A percentile compares a stretch with the other conserved stretches of the same genome.
These are phyloP conservation scores for Colletotrichum chrysophilum DNA, from an alignment of 2,329 filamentous ascomycete species.

Conservation along the genomic window DNA sequence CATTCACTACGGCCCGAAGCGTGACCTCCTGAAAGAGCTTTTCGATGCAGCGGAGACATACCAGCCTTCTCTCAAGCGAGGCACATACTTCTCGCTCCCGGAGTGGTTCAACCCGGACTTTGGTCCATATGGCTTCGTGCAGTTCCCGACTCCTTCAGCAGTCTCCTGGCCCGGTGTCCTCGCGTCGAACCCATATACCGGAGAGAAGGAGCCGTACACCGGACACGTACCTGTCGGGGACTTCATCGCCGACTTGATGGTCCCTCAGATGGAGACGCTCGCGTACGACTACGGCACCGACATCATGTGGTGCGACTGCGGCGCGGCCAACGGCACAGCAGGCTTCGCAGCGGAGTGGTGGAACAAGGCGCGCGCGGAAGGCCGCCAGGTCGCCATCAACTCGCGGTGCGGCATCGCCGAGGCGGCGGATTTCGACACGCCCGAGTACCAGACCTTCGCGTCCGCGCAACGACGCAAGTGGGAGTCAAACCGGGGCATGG, in stretches of 20 bases:
- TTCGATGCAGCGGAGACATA: conserved; percentile 34
- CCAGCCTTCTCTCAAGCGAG: conserved; percentile 30
- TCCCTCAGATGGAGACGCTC: conserved; percentile 51
- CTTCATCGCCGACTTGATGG: conserved; percentile 47
- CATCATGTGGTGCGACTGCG: conserved; percentile 56
- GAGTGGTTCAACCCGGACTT: conserved; percentile 56
- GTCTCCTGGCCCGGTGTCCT: conserved; percentile 33
- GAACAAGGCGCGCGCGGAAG: conserved; percentile 39
- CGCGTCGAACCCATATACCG: conserved; percentile 46
- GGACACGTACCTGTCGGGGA: conserved; percentile 42
- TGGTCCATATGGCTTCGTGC: conserved; percentile 46
- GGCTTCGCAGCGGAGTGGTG: conserved; percentile 47
- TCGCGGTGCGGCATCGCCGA: conserved; percentile 55
- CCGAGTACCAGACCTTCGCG: conserved; percentile 56
- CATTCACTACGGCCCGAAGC: conserved; percentile 40
- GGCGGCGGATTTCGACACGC: conserved; percentile 62
- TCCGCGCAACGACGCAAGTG: conserved; percentile 52
- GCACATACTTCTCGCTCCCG: conserved; percentile 53
- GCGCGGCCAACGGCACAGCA: conserved; percentile 46
- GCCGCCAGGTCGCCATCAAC: conserved; percentile 59
- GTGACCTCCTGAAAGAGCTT: conserved; percentile 38
- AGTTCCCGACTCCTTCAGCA: conserved; percentile 36
- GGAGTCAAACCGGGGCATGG: conserved; percentile 65
- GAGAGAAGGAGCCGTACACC: conserved; percentile 44
- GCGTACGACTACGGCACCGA: conserved; percentile 48